Evolutionary conservation across 108 stramenopile species (phyloP).

Genomic region (Schizochytrium sp.): DNA sequence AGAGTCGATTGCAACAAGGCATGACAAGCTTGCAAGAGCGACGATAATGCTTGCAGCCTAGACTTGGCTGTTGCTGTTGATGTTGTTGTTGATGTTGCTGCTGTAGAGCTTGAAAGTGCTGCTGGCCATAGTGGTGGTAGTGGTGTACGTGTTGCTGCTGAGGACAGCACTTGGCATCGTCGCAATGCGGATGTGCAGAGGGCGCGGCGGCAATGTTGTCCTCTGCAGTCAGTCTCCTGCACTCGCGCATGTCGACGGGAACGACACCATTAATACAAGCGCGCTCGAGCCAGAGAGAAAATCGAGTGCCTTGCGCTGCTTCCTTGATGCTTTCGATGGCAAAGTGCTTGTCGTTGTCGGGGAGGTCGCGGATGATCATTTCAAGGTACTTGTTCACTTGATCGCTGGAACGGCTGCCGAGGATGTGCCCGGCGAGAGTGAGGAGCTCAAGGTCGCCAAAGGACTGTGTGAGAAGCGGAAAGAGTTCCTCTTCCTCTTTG

Average conservation of each 20-base stretch:
- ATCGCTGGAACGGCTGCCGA: neutral
- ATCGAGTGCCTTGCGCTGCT: neutral
- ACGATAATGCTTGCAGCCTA: conserved; percentile 37
- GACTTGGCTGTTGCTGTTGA: neutral
- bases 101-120: neutral
- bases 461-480: neutral
- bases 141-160: neutral
- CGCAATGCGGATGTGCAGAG: neutral
- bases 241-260: neutral
- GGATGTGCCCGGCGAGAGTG: conserved; percentile 5
- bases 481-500: conserved; percentile 14
- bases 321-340: neutral
- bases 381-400: conserved; percentile 30
- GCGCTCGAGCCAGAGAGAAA: neutral
- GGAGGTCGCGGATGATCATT: conserved; percentile 43
- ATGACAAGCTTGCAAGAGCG: conserved; percentile 23
- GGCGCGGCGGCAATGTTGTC: neutral
- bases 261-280: neutral
- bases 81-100: neutral
- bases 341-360: conserved; percentile 8
- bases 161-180: neutral
- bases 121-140: too few relatives aligned
- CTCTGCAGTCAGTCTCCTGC: neutral
- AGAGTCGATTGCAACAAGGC: conserved; percentile 34
- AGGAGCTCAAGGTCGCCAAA: neutral